Base-by-base conservation (phyloP, 2,329 filamentous ascomycete genomes). In the Pleurostoma richardsiae region DNA sequence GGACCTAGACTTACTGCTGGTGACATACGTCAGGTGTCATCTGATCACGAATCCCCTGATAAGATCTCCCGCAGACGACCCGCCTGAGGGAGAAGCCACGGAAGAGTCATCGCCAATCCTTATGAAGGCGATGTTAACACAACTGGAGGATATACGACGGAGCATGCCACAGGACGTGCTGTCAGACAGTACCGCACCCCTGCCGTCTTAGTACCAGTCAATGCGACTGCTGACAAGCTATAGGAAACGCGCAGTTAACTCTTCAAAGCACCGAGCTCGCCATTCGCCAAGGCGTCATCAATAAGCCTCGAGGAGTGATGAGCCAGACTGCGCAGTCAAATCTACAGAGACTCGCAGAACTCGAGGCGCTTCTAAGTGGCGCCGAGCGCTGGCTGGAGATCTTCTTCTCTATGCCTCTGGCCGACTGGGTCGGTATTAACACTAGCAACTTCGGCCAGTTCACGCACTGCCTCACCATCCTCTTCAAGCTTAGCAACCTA, bases 41-140 rank as follows among this genome's bases (percentile, higher is more conserved):
- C 47, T 58, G 4, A 55, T 61, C 29, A 51, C 48, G 7, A 58
- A 59, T 10, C 54, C 59, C 40, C 11, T 58, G 3, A 54, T 52
- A 3, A 51, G 50, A 41, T 19, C 47, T 27, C 27, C 40, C 11
- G 26, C 41, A 28, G 42, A 49, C 36, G 50, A 54, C 26, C 7
- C 36, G 30, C 19, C 10, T 28, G 10, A 33, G 30, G 43, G 42
- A 6, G 46, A 41, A 10, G 27, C 19, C 10, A 11, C 19, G 10
- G 31, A 6, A 29, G 26, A 41, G 29, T 40, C 45, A 10, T 51
- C 54, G 4, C 5, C 46, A 10, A 33, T 53, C 26, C 38, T 59
- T 10, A 49, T 42, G 5, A 49, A 47, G n/a, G 51, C 53, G 4
- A 46, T 60, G 26, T 39, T 54, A 4, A 42, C 45, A 5, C 55